Evolutionary conservation across 495 filamentous ascomycete genomes (phyloP).

Genomic region (Hypoxylon subgilvum): DNA sequence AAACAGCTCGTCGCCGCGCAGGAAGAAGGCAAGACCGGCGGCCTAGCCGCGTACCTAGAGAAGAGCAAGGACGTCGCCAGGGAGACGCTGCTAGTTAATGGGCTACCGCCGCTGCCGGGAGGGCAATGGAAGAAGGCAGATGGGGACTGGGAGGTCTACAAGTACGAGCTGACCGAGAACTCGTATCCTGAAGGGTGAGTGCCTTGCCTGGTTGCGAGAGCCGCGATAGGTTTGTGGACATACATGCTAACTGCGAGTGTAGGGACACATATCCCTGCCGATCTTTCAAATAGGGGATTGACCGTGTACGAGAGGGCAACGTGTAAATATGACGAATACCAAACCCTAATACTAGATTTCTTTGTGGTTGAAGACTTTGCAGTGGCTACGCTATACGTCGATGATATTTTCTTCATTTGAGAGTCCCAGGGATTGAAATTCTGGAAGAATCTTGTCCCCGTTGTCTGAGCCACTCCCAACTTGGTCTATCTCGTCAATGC

Average conservation of each 20-base stretch:
- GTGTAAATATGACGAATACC: constrained; percentile 32
- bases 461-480: too few species aligned
- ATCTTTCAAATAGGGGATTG: constrained; percentile 50
- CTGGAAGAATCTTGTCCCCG: too few species aligned
- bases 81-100: constrained; percentile 70
- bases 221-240: not conserved
- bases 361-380: constrained; percentile 11
- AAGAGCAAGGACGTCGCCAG: constrained; percentile 65
- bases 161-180: constrained; percentile 60
- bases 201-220: too few species aligned
- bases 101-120: constrained; percentile 82
- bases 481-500: too few species aligned
- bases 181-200: constrained; percentile 66
- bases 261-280: constrained; percentile 54
- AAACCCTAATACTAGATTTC: constrained; percentile 34
- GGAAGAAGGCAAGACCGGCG: constrained; percentile 73
- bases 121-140: constrained; percentile 56
- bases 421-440: not conserved
- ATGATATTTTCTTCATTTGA: not conserved
- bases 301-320: not conserved
- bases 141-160: constrained; percentile 58
- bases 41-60: constrained; percentile 73
- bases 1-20: constrained; percentile 83
- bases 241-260: constrained; percentile 29
- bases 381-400: not conserved